These are phyloP conservation scores for Trichoderma sp. DNA, from an alignment of 2,329 filamentous ascomycete species.

Conservation along the genomic window DNA sequence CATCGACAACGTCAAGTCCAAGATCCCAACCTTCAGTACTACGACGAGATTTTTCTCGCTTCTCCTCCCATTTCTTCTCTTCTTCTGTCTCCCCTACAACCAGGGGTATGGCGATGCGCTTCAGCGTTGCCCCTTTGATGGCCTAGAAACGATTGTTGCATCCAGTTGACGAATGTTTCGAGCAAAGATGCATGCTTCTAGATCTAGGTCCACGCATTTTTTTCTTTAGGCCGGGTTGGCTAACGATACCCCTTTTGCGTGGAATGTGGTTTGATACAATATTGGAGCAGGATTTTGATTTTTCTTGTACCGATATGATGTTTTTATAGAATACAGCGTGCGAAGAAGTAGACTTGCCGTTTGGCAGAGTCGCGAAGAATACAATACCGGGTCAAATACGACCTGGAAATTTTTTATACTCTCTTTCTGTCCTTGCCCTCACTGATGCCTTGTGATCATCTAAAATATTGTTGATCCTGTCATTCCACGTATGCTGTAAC, in stretches of 20 bases:
- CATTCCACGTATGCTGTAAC: neutral
- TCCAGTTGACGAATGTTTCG: neutral
- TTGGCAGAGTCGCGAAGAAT: slow-evolving; percentile 16
- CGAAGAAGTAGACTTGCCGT: neutral
- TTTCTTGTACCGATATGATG: neutral
- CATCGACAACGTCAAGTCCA: slow-evolving; percentile 19
- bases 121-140: slow-evolving; percentile 1
- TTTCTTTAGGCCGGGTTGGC: slow-evolving; percentile 3
- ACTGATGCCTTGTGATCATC: neutral
- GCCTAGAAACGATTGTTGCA: slow-evolving; percentile 1
- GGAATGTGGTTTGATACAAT: neutral
- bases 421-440: neutral
- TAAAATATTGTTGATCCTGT: neutral
- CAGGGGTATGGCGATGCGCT: neutral
- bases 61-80: slow-evolving; percentile 16
- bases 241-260: slow-evolving; percentile 22
- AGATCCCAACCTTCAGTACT: neutral
- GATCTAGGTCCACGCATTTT: neutral
- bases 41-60: neutral
- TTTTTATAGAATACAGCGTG: slow-evolving; percentile 12
- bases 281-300: slow-evolving; percentile 11
- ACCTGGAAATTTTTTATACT: neutral
- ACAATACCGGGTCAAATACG: slow-evolving; percentile 1
- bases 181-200: neutral
- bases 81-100: neutral